A percentile compares a stretch with the other conserved stretches of the same genome.
Conservation (phyloP, 106 monocot genomes). For the Acanthochlamys bracteata region DNA sequence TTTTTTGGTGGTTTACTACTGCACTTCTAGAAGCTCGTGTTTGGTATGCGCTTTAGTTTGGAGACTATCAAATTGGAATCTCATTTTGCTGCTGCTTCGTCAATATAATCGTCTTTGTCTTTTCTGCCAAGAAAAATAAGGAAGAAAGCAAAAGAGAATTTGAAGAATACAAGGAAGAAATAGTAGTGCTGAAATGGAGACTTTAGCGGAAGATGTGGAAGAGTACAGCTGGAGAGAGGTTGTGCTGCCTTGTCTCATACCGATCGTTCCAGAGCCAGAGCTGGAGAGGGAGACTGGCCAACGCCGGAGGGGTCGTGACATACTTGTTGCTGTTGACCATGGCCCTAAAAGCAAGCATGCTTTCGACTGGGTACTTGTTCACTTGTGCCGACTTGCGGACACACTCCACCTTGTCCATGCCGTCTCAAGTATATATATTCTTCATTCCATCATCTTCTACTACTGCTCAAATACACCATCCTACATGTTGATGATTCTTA, state of each 20-base stretch:
- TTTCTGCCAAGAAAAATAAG: neutral
- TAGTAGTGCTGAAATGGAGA: no score
- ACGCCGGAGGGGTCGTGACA: slow-evolving; percentile 58
- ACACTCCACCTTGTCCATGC: slow-evolving; percentile 77
- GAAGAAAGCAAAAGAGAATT: neutral
- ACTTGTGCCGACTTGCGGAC: slow-evolving; percentile 86
- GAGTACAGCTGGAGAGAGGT: slow-evolving; percentile 83
- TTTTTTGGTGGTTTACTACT: no score
- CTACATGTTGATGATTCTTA: no score
- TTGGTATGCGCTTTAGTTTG: no score
- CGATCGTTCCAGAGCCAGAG: slow-evolving; percentile 40
- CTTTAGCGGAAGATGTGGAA: slow-evolving; percentile 52
- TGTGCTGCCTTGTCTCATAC: slow-evolving; percentile 54
- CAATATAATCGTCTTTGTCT: no score
- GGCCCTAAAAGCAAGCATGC: slow-evolving; percentile 72
- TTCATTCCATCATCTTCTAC: neutral
- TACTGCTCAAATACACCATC: no score
- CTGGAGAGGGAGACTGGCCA: slow-evolving; percentile 61
- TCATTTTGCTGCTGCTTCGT: no score
- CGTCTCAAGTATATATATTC: slow-evolving; percentile 41
- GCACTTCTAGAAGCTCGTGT: no score
- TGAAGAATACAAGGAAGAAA: no score
- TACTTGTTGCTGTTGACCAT: slow-evolving; percentile 66
- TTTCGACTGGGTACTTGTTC: slow-evolving; percentile 70
- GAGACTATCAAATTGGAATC: no score